Percentiles rank a stretch among this genome's conserved stretches.
These are phyloP conservation scores for Coprinopsis sp. DNA, from an alignment of 768 basidiomycete genomes.

Conservation along the genomic window DNA sequence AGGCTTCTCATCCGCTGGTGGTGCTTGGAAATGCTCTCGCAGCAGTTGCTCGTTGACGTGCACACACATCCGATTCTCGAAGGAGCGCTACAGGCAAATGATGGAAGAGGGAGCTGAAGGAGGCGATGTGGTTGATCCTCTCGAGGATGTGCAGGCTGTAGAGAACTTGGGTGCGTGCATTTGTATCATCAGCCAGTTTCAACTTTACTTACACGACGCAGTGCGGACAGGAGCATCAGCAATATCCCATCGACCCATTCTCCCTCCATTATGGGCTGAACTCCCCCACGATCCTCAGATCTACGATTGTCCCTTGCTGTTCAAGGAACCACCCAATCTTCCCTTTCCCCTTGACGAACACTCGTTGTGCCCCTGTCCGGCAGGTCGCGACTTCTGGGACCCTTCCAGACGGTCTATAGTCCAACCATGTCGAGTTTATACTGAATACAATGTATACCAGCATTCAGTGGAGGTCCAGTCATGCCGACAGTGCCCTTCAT, in stretches of 20 bases:
- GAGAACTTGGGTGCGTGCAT: neutral
- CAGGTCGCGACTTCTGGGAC: slow-evolving; percentile 1
- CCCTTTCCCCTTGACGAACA: slow-evolving; percentile 6
- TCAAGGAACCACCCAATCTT: neutral
- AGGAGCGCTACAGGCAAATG: too few species aligned
- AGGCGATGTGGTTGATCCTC: too few species aligned
- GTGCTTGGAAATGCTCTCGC: slow-evolving; percentile 1
- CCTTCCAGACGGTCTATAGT: neutral
- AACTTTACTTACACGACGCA: too few species aligned
- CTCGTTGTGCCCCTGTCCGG: slow-evolving; percentile 11
- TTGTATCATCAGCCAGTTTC: neutral
- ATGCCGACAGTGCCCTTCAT: slow-evolving; percentile 10
- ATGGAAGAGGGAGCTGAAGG: too few species aligned
- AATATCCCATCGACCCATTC: slow-evolving; percentile 12
- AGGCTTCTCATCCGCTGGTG: neutral
- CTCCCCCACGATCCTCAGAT: slow-evolving; percentile 6
- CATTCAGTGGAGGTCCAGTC: slow-evolving; percentile 13
- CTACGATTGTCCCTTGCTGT: slow-evolving; percentile 1
- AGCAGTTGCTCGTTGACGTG: neutral
- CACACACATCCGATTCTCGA: neutral
- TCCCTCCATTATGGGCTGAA: slow-evolving; percentile 13
- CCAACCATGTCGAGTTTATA: slow-evolving; percentile 12
- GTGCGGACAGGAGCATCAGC: neutral
- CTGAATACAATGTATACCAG: neutral
- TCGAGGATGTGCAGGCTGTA: neutral